Evolutionary conservation across 108 stramenopile species (phyloP).

Genomic region (Ochromonas danica): DNA sequence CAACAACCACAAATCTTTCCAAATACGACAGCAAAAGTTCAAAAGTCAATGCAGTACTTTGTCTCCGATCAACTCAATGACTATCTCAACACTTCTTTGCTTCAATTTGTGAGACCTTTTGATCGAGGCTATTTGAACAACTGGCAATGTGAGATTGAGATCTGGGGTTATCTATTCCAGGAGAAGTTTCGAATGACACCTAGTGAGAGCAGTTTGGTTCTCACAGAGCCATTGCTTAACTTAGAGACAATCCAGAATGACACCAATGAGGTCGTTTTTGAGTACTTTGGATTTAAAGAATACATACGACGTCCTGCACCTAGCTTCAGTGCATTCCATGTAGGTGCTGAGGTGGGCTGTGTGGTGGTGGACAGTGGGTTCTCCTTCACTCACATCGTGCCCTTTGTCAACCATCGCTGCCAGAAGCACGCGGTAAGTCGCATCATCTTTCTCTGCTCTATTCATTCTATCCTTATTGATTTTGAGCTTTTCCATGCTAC

Average conservation of each 20-base stretch:
- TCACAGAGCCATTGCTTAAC: slow-evolving; percentile 53
- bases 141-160: slow-evolving; percentile 52
- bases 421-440: background rate
- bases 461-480: background rate
- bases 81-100: slow-evolving; percentile 42
- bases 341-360: slow-evolving; percentile 45
- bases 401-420: slow-evolving; percentile 59
- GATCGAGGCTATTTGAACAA: slow-evolving; percentile 54
- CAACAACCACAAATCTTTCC: slow-evolving; percentile 8
- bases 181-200: slow-evolving; percentile 27
- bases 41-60: slow-evolving; percentile 31
- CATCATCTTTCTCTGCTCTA: too few relatives aligned
- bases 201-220: slow-evolving; percentile 36
- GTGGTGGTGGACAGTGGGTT: slow-evolving; percentile 85
- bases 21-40: slow-evolving; percentile 20
- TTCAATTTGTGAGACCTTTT: slow-evolving; percentile 47
- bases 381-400: slow-evolving; percentile 77
- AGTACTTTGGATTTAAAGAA: slow-evolving; percentile 51
- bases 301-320: slow-evolving; percentile 47
- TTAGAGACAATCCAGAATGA: slow-evolving; percentile 25
- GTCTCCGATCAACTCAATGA: slow-evolving; percentile 50
- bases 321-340: slow-evolving; percentile 40
- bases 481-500: background rate
- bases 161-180: slow-evolving; percentile 8
- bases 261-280: slow-evolving; percentile 46